phyloP scores from a whole-genome alignment of 1,284 basidiomycete genomes.

The Cutaneotrichosporon mucoides region DNA sequence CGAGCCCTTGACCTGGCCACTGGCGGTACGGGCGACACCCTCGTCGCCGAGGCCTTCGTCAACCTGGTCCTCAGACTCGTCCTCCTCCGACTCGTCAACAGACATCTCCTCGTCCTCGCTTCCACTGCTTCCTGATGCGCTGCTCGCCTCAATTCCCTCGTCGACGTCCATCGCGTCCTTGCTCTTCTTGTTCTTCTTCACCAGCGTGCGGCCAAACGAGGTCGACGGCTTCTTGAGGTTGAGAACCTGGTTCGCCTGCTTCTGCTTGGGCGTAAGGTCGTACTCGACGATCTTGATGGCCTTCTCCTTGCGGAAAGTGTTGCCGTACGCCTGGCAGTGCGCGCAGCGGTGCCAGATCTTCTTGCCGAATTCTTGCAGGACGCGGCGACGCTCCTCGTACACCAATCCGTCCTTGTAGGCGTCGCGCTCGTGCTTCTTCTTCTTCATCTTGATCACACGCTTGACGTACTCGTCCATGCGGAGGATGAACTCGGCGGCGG shows the following conservation, averaged over 20 bases:
- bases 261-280: constrained; percentile 77
- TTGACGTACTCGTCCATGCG: constrained; percentile 71
- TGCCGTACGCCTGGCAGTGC: constrained; percentile 73
- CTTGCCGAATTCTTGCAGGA: constrained; percentile 73
- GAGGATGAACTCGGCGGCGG: constrained; percentile 61
- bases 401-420: constrained; percentile 84
- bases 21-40: constrained; percentile 58
- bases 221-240: constrained; percentile 44
- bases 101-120: constrained; percentile 53
- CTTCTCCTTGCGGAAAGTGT: constrained; percentile 79
- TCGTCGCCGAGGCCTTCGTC: constrained; percentile 50
- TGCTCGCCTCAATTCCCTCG: constrained; percentile 43
- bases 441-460: constrained; percentile 59
- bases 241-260: constrained; percentile 58
- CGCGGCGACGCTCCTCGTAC: constrained; percentile 78
- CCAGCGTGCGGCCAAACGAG: constrained; percentile 46
- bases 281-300: constrained; percentile 93
- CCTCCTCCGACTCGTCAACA: constrained; percentile 54
- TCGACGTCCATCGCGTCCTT: constrained; percentile 29
- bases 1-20: constrained; percentile 67
- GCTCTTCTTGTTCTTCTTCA: constrained; percentile 51
- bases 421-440: constrained; percentile 61
- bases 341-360: constrained; percentile 66
- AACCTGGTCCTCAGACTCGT: constrained; percentile 38
- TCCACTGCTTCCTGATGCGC: constrained; percentile 44